Percentiles rank a stretch among this genome's conserved stretches.
Evolutionary conservation across 1,139 yeast species (phyloP).

Genomic region (Fermentozyma sake): DNA sequence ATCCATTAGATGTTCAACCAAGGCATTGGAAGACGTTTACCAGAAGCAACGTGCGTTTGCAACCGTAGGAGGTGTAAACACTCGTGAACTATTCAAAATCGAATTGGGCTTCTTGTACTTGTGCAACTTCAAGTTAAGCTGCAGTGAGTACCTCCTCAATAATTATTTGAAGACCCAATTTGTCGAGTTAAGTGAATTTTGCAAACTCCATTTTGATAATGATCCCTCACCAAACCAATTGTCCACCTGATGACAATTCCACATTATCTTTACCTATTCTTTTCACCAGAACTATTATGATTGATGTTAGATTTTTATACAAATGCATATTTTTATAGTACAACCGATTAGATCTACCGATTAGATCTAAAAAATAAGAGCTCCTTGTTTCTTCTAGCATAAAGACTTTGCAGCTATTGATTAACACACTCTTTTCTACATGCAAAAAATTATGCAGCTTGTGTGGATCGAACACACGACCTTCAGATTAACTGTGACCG

Average conservation of each 20-base stretch:
- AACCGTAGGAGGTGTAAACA: constrained; percentile 42
- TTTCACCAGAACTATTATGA: background rate
- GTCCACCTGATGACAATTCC: background rate
- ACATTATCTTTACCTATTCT: background rate
- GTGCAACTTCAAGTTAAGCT: constrained; percentile 36
- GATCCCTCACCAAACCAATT: background rate
- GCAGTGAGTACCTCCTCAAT: constrained; percentile 32
- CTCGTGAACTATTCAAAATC: constrained; percentile 33
- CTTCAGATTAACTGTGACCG: constrained; percentile 44
- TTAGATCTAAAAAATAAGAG: no score
- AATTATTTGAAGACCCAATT: constrained; percentile 28
- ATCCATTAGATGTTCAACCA: constrained; percentile 42
- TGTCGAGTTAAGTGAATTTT: constrained; percentile 21
- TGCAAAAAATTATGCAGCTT: constrained; percentile 12
- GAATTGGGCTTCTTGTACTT: constrained; percentile 42
- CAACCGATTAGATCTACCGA: no score
- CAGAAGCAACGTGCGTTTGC: constrained; percentile 43
- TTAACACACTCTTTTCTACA: background rate
- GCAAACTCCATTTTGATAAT: no score
- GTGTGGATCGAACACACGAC: constrained; percentile 56
- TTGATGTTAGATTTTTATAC: background rate
- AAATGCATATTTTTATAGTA: background rate
- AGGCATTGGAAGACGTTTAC: constrained; percentile 39
- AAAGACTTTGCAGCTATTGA: no score
- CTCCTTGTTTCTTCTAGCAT: no score